Evolutionary conservation across 1,284 basidiomycete genomes (phyloP).

Genomic region (Ustilago xerochloae): DNA sequence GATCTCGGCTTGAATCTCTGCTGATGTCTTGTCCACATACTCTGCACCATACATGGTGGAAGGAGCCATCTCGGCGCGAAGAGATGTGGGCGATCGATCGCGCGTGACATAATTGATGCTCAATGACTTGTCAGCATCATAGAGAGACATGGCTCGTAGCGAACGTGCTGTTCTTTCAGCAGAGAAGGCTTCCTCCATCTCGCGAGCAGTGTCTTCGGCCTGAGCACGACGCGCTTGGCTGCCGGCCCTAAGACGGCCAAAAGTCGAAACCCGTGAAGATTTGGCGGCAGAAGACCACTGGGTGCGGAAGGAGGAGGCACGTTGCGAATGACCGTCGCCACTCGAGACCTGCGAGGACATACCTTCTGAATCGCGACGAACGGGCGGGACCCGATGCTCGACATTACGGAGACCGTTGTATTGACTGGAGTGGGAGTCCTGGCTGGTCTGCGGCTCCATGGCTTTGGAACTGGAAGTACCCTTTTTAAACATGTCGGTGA

Average conservation of each 20-base stretch:
- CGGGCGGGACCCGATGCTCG: not conserved
- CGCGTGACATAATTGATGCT: not conserved
- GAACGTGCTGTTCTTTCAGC: conserved; percentile 38
- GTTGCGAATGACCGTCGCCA: conserved; percentile 36
- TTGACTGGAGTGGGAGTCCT: conserved; percentile 17
- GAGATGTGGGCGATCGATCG: conserved; percentile 15
- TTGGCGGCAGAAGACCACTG: conserved; percentile 24
- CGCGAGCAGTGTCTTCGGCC: conserved; percentile 18
- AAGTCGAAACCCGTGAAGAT: conserved; percentile 30
- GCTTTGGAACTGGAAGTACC: not conserved
- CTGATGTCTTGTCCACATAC: conserved; percentile 42
- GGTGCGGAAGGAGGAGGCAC: conserved; percentile 31
- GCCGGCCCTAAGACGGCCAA: conserved; percentile 30
- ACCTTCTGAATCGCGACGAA: conserved; percentile 25
- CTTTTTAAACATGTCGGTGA: conserved; percentile 10
- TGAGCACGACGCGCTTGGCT: conserved; percentile 30
- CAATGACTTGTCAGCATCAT: conserved; percentile 23
- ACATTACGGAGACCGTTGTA: not conserved
- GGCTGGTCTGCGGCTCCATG: conserved; percentile 14
- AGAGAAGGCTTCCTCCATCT: conserved; percentile 37
- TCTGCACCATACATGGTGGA: conserved; percentile 44
- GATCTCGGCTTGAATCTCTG: conserved; percentile 59
- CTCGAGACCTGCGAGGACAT: conserved; percentile 36
- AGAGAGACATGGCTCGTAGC: conserved; percentile 32
- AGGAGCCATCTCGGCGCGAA: conserved; percentile 27